Percentiles rank a stretch among this genome's conserved stretches.
These are phyloP conservation scores for Citrus medica DNA, from an alignment of 345 rosid genomes.

Conservation along the genomic window DNA sequence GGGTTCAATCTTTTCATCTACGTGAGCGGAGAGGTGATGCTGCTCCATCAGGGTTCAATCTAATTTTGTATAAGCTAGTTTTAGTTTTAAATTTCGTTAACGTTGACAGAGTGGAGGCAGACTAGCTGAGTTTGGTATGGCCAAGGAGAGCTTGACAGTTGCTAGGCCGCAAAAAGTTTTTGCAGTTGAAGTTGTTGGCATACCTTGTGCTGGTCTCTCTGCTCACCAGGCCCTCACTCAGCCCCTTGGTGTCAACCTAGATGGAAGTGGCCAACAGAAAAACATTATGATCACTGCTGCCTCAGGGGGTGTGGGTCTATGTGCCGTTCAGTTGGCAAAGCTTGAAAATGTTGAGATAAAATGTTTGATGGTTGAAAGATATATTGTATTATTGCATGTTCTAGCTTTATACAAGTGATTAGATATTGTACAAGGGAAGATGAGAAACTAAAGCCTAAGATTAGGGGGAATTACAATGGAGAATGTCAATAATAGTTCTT, in stretches of 20 bases:
- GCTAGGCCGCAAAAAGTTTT: conserved; percentile 58
- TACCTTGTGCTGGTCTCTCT: conserved; percentile 65
- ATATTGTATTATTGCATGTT: no score
- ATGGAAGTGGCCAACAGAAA: conserved; percentile 15
- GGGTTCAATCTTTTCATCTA: background rate
- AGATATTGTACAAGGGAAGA: no score
- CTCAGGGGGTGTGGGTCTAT: conserved; percentile 85
- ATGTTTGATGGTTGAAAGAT: no score
- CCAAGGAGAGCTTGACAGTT: conserved; percentile 54
- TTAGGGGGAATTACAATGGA: no score
- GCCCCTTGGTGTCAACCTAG: conserved; percentile 60
- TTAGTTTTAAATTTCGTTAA: background rate
- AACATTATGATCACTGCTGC: conserved; percentile 73
- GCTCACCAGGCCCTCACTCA: conserved; percentile 57
- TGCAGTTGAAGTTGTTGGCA: conserved; percentile 60
- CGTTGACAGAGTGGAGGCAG: conserved; percentile 46
- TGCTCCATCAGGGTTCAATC: background rate
- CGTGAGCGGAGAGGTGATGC: background rate
- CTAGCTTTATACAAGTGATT: no score
- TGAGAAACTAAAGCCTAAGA: no score
- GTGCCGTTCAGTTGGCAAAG: conserved; percentile 73
- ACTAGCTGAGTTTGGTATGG: conserved; percentile 63
- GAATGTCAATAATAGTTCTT: no score
- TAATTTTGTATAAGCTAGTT: no score
- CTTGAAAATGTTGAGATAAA: no score